Conservation (phyloP, 2,329 filamentous ascomycete species). For the Colletotrichum ledebouriae region DNA sequence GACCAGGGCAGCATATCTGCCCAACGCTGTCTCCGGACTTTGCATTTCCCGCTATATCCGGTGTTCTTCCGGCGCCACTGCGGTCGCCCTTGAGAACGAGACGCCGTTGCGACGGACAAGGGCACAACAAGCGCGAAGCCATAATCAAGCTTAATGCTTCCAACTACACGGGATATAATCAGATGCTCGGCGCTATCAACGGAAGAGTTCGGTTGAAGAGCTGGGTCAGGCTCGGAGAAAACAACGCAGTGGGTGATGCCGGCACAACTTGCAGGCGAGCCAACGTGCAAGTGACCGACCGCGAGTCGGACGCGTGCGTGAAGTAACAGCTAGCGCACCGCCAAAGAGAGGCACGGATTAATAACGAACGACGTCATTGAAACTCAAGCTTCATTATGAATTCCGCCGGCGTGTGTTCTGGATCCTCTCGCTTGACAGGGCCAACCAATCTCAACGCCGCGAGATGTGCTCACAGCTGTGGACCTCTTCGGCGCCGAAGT, state of each 20-base stretch:
- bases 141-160: too few species aligned
- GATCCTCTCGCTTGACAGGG: neutral
- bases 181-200: constrained; percentile 10
- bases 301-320: neutral
- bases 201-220: neutral
- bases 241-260: neutral
- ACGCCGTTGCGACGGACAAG: too few species aligned
- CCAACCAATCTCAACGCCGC: constrained; percentile 15
- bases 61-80: too few species aligned
- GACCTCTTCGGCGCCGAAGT: constrained; percentile 20
- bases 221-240: neutral
- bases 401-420: constrained; percentile 3
- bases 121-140: too few species aligned
- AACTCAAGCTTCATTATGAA: constrained; percentile 11
- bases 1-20: too few species aligned
- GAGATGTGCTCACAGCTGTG: constrained; percentile 7
- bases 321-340: neutral
- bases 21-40: too few species aligned
- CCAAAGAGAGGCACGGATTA: neutral
- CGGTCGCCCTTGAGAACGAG: too few species aligned
- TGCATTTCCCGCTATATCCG: too few species aligned
- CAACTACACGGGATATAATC: neutral
- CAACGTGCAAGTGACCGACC: neutral
- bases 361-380: neutral
- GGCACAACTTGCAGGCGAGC: neutral